A percentile compares a stretch with the other conserved stretches of the same genome.
phyloP scores from a whole-genome alignment of 352 stramenopile genomes.

The Phytophthora niederhauseri region DNA sequence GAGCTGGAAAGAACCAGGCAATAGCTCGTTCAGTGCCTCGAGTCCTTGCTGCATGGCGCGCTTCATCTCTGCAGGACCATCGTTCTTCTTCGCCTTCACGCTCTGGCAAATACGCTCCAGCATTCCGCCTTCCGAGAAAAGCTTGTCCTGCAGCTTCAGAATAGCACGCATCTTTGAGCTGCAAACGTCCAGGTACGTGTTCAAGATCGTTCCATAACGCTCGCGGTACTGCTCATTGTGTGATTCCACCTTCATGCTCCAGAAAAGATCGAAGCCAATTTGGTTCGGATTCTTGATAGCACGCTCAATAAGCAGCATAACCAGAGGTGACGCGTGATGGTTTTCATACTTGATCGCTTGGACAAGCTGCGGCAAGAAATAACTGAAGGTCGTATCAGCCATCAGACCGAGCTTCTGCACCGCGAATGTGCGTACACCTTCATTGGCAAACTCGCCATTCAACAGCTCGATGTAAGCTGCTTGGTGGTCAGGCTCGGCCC shows the following conservation, averaged over 20 bases:
- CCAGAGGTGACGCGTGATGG: conserved; percentile 78
- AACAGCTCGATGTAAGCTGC: conserved; percentile 87
- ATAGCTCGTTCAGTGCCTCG: conserved; percentile 79
- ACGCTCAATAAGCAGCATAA: conserved; percentile 85
- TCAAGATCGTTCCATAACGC: conserved; percentile 81
- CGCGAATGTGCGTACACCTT: conserved; percentile 75
- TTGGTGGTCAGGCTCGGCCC: conserved; percentile 71
- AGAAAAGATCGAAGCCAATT: conserved; percentile 92
- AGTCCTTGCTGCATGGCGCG: conserved; percentile 81
- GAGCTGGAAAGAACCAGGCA: conserved; percentile 88
- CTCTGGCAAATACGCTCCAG: conserved; percentile 85
- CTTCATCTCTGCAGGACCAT: conserved; percentile 85
- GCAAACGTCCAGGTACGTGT: conserved; percentile 85
- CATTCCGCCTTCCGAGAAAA: conserved; percentile 80
- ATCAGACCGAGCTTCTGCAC: conserved; percentile 81
- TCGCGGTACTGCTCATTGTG: conserved; percentile 83
- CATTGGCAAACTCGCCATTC: conserved; percentile 81
- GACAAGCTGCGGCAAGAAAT: conserved; percentile 89
- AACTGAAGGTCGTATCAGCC: conserved; percentile 88
- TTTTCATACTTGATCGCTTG: conserved; percentile 92
- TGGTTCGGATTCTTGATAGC: conserved; percentile 89
- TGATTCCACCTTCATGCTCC: conserved; percentile 90
- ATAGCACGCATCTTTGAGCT: conserved; percentile 93
- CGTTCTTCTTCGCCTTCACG: conserved; percentile 86
- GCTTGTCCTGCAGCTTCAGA: conserved; percentile 90